Evolutionary conservation across 2,329 filamentous ascomycete genomes (phyloP), one percentile per base, ranked within the genome.

Genomic region (Aspergillus texensis): DNA sequence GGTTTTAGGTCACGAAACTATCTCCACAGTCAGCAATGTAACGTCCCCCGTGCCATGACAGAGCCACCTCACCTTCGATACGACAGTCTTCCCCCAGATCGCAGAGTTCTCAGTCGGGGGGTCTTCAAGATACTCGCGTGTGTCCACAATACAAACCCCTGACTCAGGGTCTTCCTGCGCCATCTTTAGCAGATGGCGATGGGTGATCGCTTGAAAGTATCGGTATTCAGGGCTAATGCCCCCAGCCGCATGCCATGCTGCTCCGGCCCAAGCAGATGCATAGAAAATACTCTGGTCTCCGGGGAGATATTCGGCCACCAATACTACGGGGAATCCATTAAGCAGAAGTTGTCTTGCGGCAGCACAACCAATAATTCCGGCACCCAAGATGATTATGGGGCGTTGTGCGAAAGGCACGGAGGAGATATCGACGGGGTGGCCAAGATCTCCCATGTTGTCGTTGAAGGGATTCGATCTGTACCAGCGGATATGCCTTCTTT

Each of bases 351-450:
- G 75, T 26, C 72, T 70, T 8, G 77, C 77, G 2, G 76, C 65
- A 4, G 77, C 72, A 66, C 77, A 79, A n/a, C 77, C 77, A 32
- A 79, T 79, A 48, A 79, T 78, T 2, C 77, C 77, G 21, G 75
- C 77, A n/a, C 77, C 77, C 1, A 79, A 67, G 30, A 79, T 76
- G 34, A 79, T 62, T 39, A 79, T 65, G 6, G 75, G 74, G 10
- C 75, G 73, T 59, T 77, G 75, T 6, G 76, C 55, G 58, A 78
- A 79, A 4, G 76, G 74, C 0, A 66, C 41, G 8, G 56, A 43
- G 26, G 54, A 56, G 6, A 79, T 82, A 39, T 60, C 34, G 36
- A 21, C 21, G 50, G 30, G 10, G 16, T 63, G 64, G 28, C 56
- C 53, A 21, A 43, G 65, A 45, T 72, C 67, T 19, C 66, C 71